phyloP scores from a whole-genome alignment of 2,329 filamentous ascomycete genomes.

The Xylaria multiplex region DNA sequence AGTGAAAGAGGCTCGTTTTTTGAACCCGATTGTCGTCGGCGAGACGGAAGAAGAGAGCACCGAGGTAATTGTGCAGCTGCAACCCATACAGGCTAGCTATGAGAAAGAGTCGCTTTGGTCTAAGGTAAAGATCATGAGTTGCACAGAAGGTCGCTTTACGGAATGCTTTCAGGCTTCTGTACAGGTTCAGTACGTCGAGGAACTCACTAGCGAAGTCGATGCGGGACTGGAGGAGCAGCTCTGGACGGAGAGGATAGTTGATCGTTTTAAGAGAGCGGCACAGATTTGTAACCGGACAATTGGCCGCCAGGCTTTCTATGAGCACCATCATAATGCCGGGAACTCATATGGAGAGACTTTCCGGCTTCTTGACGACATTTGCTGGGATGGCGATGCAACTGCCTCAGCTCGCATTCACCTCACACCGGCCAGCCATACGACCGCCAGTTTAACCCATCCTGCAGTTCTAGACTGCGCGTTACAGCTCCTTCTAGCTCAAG shows the following conservation, averaged over 20 bases:
- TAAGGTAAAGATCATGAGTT: conserved; percentile 37
- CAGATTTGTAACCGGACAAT: too few relatives aligned
- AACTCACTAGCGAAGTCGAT: background rate
- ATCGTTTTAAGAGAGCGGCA: too few relatives aligned
- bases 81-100: conserved; percentile 28
- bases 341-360: background rate
- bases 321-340: too few relatives aligned
- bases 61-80: conserved; percentile 41
- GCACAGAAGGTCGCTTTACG: background rate
- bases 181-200: background rate
- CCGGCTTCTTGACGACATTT: conserved; percentile 5
- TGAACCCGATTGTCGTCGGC: conserved; percentile 1
- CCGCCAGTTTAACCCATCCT: too few relatives aligned
- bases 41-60: background rate
- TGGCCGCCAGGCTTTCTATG: too few relatives aligned
- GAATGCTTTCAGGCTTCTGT: conserved; percentile 12
- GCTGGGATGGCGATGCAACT: background rate
- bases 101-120: conserved; percentile 34
- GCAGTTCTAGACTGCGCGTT: too few relatives aligned
- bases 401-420: too few relatives aligned
- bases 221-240: background rate
- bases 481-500: too few relatives aligned
- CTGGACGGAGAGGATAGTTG: too few relatives aligned
- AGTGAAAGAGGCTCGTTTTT: conserved; percentile 21
- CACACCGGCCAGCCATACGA: too few relatives aligned